Percentiles rank a stretch among this genome's conserved stretches.
phyloP scores from a whole-genome alignment of 345 rosid species.

The Ailanthus altissimus region DNA sequence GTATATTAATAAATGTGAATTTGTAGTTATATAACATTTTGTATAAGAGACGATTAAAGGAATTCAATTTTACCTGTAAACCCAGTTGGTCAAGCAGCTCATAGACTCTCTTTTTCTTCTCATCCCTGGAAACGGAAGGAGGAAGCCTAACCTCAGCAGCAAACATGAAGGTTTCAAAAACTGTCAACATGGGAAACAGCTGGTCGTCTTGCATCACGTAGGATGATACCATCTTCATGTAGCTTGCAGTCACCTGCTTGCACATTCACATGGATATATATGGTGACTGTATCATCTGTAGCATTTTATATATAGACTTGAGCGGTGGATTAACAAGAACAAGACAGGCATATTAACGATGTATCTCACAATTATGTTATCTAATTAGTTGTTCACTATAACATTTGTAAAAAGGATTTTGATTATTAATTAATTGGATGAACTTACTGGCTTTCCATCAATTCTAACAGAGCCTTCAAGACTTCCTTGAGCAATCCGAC shows the following conservation, averaged over 20 bases:
- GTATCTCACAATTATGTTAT: too few species aligned
- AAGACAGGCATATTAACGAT: too few species aligned
- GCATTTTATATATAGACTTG: too few species aligned
- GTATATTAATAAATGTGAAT: too few species aligned
- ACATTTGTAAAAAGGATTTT: too few species aligned
- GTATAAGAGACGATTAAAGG: too few species aligned
- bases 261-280: too few species aligned
- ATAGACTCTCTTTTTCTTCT: slow-evolving; percentile 65
- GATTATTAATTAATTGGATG: too few species aligned
- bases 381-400: too few species aligned
- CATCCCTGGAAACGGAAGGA: slow-evolving; percentile 58
- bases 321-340: too few species aligned
- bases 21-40: too few species aligned
- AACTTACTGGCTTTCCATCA: slow-evolving; percentile 60
- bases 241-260: slow-evolving; percentile 63
- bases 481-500: slow-evolving; percentile 67
- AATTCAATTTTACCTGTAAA: slow-evolving; percentile 48
- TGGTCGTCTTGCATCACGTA: slow-evolving; percentile 96
- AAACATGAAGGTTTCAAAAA: slow-evolving; percentile 78
- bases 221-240: slow-evolving; percentile 80
- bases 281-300: too few species aligned
- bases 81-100: slow-evolving; percentile 77
- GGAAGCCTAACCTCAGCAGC: slow-evolving; percentile 87
- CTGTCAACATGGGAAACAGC: slow-evolving; percentile 76
- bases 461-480: slow-evolving; percentile 76